Percentiles rank a stretch among this genome's conserved stretches.
phyloP scores from a whole-genome alignment of 2,329 filamentous ascomycete species.

The Alternaria burnsii region DNA sequence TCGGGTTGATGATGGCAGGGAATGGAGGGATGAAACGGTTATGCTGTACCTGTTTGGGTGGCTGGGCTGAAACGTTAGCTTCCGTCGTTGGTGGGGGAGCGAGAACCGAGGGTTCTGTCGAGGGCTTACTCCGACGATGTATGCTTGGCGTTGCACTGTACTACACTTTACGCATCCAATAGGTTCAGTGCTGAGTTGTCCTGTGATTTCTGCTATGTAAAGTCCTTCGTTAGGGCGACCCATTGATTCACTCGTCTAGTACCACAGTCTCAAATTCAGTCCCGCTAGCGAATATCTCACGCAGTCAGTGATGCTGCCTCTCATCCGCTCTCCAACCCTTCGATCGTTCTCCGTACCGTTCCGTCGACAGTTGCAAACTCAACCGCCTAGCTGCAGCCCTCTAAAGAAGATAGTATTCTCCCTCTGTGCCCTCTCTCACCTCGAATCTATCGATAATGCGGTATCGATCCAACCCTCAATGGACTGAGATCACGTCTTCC shows the following conservation, averaged over 20 bases:
- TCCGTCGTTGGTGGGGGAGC: neutral
- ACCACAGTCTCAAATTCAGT: neutral
- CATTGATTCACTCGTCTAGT: neutral
- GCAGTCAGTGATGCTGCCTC: neutral
- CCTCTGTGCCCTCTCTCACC: neutral
- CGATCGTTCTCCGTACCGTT: neutral
- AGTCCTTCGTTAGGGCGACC: neutral
- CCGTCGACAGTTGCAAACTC: neutral
- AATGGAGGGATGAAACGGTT: slow-evolving; percentile 12
- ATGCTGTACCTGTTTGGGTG: slow-evolving; percentile 15
- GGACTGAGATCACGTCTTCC: neutral
- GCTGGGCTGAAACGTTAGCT: slow-evolving; percentile 17
- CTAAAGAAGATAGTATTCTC: neutral
- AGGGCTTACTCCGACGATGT: neutral
- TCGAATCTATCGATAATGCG: neutral
- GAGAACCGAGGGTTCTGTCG: neutral
- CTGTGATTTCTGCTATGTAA: neutral
- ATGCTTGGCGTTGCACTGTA: neutral
- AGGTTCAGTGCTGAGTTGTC: neutral
- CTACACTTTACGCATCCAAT: neutral
- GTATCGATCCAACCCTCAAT: neutral
- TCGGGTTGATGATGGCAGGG: slow-evolving; percentile 2
- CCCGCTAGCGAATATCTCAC: neutral
- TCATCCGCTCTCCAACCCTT: neutral
- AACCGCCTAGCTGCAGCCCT: neutral